Percentiles rank a stretch among this genome's conserved stretches.
Conservation (phyloP, 176 grass and related monocot species). For the Hsuehochloa calcarea region DNA sequence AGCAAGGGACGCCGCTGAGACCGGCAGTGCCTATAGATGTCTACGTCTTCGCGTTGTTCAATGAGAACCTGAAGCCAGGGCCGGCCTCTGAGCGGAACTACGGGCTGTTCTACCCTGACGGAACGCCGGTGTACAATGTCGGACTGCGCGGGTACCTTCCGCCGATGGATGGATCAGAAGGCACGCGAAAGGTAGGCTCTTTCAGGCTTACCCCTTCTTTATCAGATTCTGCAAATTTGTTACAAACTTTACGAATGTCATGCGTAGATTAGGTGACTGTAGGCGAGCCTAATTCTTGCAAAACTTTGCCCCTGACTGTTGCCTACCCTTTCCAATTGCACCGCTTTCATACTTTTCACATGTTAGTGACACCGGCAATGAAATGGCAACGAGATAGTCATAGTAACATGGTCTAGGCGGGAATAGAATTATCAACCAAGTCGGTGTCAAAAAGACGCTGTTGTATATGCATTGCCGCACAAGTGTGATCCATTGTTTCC, state of each 20-base stretch:
- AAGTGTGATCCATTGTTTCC: not conserved
- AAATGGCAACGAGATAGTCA: not conserved
- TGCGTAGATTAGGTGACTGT: not conserved
- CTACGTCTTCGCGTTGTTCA: conserved; percentile 88
- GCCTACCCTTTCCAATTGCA: not conserved
- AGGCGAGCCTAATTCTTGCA: not conserved
- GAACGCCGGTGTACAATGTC: conserved; percentile 76
- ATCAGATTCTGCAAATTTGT: not conserved
- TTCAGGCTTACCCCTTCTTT: not conserved
- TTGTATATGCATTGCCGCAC: not conserved
- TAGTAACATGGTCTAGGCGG: not conserved
- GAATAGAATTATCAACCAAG: not conserved
- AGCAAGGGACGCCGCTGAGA: conserved; percentile 72
- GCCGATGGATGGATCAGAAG: conserved; percentile 37
- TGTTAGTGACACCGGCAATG: not conserved
- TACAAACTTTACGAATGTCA: conserved; percentile 10
- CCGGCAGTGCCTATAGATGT: conserved; percentile 62
- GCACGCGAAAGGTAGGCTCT: conserved; percentile 35
- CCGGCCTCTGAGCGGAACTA: conserved; percentile 88
- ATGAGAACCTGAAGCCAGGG: conserved; percentile 84
- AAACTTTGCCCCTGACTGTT: not conserved
- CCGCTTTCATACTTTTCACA: conserved; percentile 10
- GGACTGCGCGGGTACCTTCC: conserved; percentile 74
- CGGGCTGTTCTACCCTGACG: conserved; percentile 81
- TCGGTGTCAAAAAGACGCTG: not conserved